Percentiles rank a stretch among this genome's conserved stretches.
phyloP scores from a whole-genome alignment of 2,329 filamentous ascomycete species.

The Alternaria ethzedia region DNA sequence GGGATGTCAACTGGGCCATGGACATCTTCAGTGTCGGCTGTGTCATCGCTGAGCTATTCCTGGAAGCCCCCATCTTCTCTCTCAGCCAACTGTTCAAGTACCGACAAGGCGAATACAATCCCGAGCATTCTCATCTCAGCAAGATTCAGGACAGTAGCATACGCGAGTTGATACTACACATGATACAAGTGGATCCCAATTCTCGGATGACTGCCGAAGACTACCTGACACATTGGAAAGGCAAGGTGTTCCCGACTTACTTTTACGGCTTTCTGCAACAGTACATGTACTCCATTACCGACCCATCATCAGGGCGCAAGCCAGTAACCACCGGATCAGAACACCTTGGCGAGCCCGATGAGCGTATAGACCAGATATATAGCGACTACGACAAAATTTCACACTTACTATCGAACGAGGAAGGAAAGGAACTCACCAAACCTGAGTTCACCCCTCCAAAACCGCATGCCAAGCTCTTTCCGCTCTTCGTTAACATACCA shows the following conservation, averaged over 20 bases:
- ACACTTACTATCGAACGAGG: conserved; percentile 82
- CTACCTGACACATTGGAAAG: conserved; percentile 89
- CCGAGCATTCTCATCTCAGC: conserved; percentile 77
- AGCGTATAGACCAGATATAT: conserved; percentile 91
- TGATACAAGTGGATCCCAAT: conserved; percentile 94
- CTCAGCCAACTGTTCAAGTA: conserved; percentile 96
- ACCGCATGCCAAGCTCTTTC: conserved; percentile 68
- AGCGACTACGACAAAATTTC: conserved; percentile 98
- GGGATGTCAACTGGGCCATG: conserved; percentile 86
- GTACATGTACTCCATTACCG: conserved; percentile 95
- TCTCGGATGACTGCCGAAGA: conserved; percentile 92
- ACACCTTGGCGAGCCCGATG: conserved; percentile 86
- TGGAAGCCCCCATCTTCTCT: conserved; percentile 97
- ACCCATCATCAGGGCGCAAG: conserved; percentile 80
- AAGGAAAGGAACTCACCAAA: conserved; percentile 53
- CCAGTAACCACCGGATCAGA: conserved; percentile 70
- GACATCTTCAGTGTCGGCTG: conserved; percentile 97
- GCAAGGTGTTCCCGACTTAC: conserved; percentile 92
- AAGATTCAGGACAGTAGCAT: conserved; percentile 89
- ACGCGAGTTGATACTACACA: conserved; percentile 87
- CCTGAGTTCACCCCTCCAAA: conserved; percentile 41
- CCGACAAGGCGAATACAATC: conserved; percentile 89
- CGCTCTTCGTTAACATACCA: conserved; percentile 83
- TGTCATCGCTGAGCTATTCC: conserved; percentile 93
- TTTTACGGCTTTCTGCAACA: conserved; percentile 98